Percentiles rank a stretch among this genome's conserved stretches.
Conservation (phyloP, 306 rosid genomes). For the Aeschynomene evenia region DNA sequence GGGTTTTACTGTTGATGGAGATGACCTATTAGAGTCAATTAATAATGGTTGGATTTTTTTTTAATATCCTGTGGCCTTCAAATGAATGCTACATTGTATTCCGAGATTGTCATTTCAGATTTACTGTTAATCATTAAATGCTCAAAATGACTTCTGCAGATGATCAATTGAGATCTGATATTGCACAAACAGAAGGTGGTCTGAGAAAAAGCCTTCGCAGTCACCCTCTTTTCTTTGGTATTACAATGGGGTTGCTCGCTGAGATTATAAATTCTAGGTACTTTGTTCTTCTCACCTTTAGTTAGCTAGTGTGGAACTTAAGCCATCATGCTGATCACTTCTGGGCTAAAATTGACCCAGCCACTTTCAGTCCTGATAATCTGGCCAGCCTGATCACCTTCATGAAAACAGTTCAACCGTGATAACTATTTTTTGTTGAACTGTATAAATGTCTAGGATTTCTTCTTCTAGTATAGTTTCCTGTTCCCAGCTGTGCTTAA, state of each 20-base stretch:
- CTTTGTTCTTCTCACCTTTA: conserved; percentile 28
- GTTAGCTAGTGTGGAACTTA: conserved; percentile 23
- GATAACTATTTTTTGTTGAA: background rate
- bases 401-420: background rate
- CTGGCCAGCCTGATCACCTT: background rate
- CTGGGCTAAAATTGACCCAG: background rate
- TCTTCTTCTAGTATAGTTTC: conserved; percentile 2
- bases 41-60: conserved; percentile 49
- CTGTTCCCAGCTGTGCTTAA: conserved; percentile 13
- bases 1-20: conserved; percentile 86
- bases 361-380: background rate
- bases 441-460: background rate
- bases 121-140: conserved; percentile 12
- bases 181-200: conserved; percentile 40
- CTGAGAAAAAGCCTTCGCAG: conserved; percentile 52
- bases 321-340: background rate
- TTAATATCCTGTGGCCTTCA: background rate
- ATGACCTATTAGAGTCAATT: conserved; percentile 62
- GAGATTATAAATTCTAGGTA: conserved; percentile 98
- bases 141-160: conserved; percentile 42
- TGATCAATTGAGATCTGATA: conserved; percentile 40
- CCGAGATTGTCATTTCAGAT: conserved; percentile 19
- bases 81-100: background rate
- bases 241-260: conserved; percentile 93
- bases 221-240: conserved; percentile 95